Evolutionary conservation across 139 green algal genomes (phyloP).

Genomic region (Pseudopediastrum boryanum): DNA sequence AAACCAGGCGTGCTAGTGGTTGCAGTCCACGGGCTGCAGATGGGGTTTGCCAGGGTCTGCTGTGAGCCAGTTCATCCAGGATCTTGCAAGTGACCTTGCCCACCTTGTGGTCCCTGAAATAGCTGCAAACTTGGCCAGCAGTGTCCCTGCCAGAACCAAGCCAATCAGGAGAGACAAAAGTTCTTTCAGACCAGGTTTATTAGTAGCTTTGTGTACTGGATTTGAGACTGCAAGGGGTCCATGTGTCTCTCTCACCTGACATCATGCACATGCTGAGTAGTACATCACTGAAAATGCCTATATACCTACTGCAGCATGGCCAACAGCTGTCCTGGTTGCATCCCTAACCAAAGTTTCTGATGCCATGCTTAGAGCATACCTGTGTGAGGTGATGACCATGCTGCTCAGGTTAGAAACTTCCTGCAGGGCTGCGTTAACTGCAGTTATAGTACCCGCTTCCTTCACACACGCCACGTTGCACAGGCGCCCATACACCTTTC

Average conservation of each 20-base stretch:
- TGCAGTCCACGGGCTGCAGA: not conserved
- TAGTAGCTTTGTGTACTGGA: no score
- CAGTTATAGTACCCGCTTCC: conserved; percentile 5
- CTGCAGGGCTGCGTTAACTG: conserved; percentile 63
- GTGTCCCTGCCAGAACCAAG: conserved; percentile 6
- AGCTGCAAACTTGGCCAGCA: conserved; percentile 7
- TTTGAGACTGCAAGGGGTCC: no score
- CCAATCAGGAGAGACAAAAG: no score
- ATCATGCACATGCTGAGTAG: no score
- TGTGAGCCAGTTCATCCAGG: conserved; percentile 8
- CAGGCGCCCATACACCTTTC: conserved; percentile 49
- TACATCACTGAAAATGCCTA: no score
- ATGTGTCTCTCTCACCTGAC: no score
- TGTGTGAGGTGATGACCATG: no score
- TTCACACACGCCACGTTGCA: conserved; percentile 42
- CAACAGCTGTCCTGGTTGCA: no score
- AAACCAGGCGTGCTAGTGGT: conserved; percentile 5
- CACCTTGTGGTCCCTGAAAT: conserved; percentile 21
- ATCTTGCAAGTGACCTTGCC: conserved; percentile 32
- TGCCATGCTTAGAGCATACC: no score
- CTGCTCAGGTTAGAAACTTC: conserved; percentile 10
- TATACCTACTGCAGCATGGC: no score
- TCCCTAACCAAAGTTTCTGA: no score
- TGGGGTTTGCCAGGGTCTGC: not conserved
- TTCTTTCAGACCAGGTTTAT: no score